Conservation (phyloP, 2,329 filamentous ascomycete genomes). For the Talaromyces amestolkiae region DNA sequence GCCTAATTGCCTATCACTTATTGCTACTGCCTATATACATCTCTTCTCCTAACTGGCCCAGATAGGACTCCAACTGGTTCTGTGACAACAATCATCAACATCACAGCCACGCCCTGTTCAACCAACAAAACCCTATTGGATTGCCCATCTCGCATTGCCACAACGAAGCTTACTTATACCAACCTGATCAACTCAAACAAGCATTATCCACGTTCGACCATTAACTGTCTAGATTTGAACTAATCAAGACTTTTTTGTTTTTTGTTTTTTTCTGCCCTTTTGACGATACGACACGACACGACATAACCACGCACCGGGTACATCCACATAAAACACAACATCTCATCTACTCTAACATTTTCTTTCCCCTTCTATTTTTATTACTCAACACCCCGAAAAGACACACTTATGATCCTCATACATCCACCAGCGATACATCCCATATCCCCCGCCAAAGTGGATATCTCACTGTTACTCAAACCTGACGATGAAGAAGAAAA, state of each 20-base stretch:
- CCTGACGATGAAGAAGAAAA: constrained; percentile 45
- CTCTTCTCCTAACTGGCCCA: background rate
- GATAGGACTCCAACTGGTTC: background rate
- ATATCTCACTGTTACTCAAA: constrained; percentile 90
- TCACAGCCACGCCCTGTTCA: constrained; percentile 6
- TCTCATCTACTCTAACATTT: background rate
- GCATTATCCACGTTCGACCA: constrained; percentile 3
- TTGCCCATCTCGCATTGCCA: background rate
- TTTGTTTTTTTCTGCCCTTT: background rate
- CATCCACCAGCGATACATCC: constrained; percentile 34
- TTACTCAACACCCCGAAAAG: background rate
- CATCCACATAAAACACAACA: background rate
- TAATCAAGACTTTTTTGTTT: background rate
- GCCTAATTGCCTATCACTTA: background rate
- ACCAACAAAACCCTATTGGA: background rate
- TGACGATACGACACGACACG: background rate
- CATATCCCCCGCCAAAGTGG: constrained; percentile 65
- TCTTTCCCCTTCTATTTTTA: background rate
- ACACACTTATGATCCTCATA: constrained; percentile 46
- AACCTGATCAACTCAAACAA: background rate
- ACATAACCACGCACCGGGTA: background rate
- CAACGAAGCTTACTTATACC: background rate
- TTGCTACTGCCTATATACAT: background rate
- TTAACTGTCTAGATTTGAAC: background rate
- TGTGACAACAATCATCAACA: background rate